Evolutionary conservation across 106 monocot genomes (phyloP).

Genomic region (Acanthochlamys bracteata): DNA sequence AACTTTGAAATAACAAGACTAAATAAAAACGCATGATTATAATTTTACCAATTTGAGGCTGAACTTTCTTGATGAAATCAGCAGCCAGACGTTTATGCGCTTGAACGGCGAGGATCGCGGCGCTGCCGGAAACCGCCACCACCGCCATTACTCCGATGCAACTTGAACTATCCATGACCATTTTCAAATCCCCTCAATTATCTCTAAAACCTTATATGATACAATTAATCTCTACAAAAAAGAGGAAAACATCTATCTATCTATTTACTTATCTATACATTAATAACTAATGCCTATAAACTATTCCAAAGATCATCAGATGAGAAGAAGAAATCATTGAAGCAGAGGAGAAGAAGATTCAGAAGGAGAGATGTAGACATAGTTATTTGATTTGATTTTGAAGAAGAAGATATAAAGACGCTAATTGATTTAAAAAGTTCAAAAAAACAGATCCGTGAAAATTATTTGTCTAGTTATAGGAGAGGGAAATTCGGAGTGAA

Average conservation of each 20-base stretch:
- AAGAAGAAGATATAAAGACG: too few species aligned
- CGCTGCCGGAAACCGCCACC: slow-evolving; percentile 42
- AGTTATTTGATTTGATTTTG: too few species aligned
- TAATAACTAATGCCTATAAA: too few species aligned
- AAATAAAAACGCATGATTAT: neutral
- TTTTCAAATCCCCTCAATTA: neutral
- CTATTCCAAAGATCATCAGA: too few species aligned
- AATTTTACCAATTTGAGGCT: slow-evolving; percentile 28
- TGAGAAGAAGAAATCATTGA: too few species aligned
- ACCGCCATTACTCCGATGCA: slow-evolving; percentile 53
- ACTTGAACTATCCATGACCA: slow-evolving; percentile 27
- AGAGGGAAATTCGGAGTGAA: too few species aligned
- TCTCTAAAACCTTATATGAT: neutral
- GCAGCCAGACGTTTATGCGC: slow-evolving; percentile 35
- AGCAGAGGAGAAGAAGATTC: too few species aligned
- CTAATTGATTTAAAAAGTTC: too few species aligned
- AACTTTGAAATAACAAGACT: neutral
- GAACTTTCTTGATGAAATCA: slow-evolving; percentile 41
- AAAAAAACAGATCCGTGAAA: too few species aligned
- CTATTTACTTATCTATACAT: too few species aligned
- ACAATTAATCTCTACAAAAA: neutral
- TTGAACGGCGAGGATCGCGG: slow-evolving; percentile 32
- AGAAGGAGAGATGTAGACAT: too few species aligned
- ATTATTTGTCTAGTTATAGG: too few species aligned
- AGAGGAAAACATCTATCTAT: neutral